Percentiles rank a stretch among this genome's conserved stretches.
These are phyloP conservation scores for Cyclotella atomus DNA, from an alignment of 108 stramenopile species.

Conservation along the genomic window DNA sequence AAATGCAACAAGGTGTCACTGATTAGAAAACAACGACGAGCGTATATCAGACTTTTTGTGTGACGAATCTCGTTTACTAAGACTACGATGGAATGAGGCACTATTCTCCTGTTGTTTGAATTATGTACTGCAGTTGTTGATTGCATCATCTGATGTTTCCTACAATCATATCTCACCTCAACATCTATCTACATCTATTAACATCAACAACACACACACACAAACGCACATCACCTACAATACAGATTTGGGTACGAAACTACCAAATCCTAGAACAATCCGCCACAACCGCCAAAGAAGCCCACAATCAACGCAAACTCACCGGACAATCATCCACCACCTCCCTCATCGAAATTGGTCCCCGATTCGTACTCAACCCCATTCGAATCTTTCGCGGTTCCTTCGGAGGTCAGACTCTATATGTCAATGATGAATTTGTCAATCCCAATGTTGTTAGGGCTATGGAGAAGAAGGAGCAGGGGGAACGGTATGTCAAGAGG, in stretches of 20 bases:
- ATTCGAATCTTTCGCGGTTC: conserved; percentile 97
- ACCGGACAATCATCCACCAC: conserved; percentile 76
- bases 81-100: conserved; percentile 95
- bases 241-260: conserved; percentile 98
- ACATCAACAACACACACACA: not conserved
- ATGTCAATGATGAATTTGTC: conserved; percentile 90
- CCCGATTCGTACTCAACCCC: conserved; percentile 96
- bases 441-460: conserved; percentile 92
- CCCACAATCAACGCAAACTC: conserved; percentile 74
- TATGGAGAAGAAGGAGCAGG: conserved; percentile 75
- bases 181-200: not conserved
- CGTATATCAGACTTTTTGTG: conserved; percentile 87
- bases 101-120: not conserved
- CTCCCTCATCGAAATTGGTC: conserved; percentile 98
- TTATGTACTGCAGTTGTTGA: not conserved
- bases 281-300: conserved; percentile 81
- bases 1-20: too few species aligned
- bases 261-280: conserved; percentile 97
- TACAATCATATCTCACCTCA: too few species aligned
- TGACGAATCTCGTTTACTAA: conserved; percentile 72
- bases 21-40: conserved; percentile 90
- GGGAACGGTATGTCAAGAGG: conserved; percentile 73
- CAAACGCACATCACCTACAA: conserved; percentile 2
- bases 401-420: conserved; percentile 98
- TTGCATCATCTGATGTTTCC: not conserved